These are phyloP conservation scores for Suhomyces panamericanus DNA, from an alignment of 1,139 yeast species.

Conservation along the genomic window DNA sequence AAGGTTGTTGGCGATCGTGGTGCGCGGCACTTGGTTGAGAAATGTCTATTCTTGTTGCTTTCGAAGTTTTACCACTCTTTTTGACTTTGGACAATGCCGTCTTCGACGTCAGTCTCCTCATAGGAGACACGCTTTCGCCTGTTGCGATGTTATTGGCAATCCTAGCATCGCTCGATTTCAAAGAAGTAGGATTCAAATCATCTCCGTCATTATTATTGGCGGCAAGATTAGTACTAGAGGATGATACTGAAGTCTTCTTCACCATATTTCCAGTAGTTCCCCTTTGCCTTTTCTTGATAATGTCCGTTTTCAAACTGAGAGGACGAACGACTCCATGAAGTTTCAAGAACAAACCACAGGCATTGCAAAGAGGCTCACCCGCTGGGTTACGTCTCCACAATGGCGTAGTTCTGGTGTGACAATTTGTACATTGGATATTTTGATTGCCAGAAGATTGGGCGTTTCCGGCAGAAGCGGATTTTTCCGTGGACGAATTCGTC, in stretches of 20 bases:
- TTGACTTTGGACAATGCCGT: background rate
- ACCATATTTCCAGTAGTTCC: constrained; percentile 17
- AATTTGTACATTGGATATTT: constrained; percentile 24
- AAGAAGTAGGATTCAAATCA: constrained; percentile 26
- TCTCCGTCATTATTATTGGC: constrained; percentile 22
- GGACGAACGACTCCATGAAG: constrained; percentile 32
- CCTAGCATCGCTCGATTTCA: constrained; percentile 17
- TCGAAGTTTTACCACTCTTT: background rate
- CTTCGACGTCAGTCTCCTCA: background rate
- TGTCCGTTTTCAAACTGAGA: constrained; percentile 29
- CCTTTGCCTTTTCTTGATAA: constrained; percentile 30
- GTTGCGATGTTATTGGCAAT: constrained; percentile 8
- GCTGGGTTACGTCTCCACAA: constrained; percentile 31
- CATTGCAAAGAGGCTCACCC: constrained; percentile 31
- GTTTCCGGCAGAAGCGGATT: background rate
- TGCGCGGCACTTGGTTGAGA: background rate
- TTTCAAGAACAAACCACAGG: constrained; percentile 30
- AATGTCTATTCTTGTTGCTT: background rate
- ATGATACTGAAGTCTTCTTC: constrained; percentile 11
- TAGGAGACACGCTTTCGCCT: background rate
- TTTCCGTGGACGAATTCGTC: background rate
- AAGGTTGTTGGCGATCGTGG: background rate
- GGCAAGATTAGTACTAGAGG: background rate
- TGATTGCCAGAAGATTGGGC: background rate
- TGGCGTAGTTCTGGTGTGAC: constrained; percentile 30